Evolutionary conservation across 148 eudicot species (phyloP).

Genomic region (Vaccinium myrtillus): DNA sequence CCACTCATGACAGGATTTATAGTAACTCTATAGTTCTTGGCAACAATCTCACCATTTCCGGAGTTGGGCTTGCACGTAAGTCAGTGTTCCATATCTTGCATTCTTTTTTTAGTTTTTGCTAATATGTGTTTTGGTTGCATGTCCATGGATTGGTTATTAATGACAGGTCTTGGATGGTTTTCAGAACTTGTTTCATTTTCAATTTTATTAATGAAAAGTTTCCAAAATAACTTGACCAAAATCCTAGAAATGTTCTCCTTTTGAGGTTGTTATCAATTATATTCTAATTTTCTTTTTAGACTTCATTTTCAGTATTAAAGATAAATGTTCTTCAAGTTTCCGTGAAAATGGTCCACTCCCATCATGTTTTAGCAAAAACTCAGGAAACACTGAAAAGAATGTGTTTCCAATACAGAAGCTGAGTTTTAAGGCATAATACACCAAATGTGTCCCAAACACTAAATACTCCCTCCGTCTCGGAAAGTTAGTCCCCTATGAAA

Average conservation of each 20-base stretch:
- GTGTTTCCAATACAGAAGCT: background rate
- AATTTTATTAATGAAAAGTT: background rate
- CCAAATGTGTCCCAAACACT: background rate
- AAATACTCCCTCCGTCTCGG: no score
- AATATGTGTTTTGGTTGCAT: background rate
- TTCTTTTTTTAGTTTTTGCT: background rate
- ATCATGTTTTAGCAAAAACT: background rate
- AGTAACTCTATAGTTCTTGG: slow-evolving; percentile 80
- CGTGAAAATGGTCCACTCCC: background rate
- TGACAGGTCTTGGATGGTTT: background rate
- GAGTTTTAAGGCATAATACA: background rate
- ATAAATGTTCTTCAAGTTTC: background rate
- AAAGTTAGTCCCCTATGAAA: no score
- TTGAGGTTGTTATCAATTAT: background rate
- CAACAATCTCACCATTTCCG: slow-evolving; percentile 68
- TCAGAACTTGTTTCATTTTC: background rate
- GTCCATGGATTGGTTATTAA: background rate
- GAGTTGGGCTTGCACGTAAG: slow-evolving; percentile 99
- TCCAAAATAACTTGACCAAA: background rate
- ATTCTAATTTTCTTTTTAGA: background rate
- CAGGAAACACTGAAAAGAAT: background rate
- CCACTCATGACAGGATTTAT: slow-evolving; percentile 87
- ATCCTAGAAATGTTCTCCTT: background rate
- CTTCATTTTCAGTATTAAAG: background rate
- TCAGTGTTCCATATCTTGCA: background rate